Conservation (phyloP, 1,139 yeast genomes). For the Hemisphaericaspora xylanilytica region DNA sequence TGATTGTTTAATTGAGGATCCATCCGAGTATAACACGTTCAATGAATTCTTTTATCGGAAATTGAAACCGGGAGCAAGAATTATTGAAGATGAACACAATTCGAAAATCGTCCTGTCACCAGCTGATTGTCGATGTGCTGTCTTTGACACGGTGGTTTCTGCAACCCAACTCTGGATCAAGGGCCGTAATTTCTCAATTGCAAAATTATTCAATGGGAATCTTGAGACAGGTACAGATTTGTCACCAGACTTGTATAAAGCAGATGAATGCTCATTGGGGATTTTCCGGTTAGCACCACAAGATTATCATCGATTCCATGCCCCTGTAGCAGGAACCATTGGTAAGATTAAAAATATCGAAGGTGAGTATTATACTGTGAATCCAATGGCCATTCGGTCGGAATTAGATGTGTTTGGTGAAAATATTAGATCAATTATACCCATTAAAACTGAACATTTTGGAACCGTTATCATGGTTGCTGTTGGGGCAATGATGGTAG, state of each 20-base stretch:
- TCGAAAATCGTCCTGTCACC: constrained; percentile 64
- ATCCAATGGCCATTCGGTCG: constrained; percentile 94
- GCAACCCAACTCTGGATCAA: constrained; percentile 90
- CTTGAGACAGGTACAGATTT: constrained; percentile 46
- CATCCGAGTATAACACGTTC: constrained; percentile 60
- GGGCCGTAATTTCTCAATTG: constrained; percentile 72
- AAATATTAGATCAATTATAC: constrained; percentile 74
- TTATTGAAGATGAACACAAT: constrained; percentile 56
- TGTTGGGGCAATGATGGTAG: constrained; percentile 99
- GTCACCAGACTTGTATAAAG: constrained; percentile 34
- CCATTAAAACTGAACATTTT: constrained; percentile 69
- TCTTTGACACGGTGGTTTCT: constrained; percentile 55
- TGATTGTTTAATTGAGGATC: constrained; percentile 58
- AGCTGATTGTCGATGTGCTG: constrained; percentile 86
- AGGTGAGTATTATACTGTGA: constrained; percentile 94
- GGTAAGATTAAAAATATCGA: constrained; percentile 66
- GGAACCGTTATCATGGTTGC: constrained; percentile 78
- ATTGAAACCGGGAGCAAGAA: constrained; percentile 69
- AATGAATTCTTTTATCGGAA: constrained; percentile 87
- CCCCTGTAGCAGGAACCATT: constrained; percentile 75
- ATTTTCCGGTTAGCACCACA: constrained; percentile 93
- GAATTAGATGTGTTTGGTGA: constrained; percentile 91
- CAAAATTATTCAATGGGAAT: constrained; percentile 60
- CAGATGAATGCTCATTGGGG: constrained; percentile 58
- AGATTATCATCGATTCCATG: constrained; percentile 92